Percentiles rank a stretch among this genome's conserved stretches.
These are phyloP conservation scores for Polyporus tsugae DNA, from an alignment of 1,284 basidiomycete genomes.

Conservation along the genomic window DNA sequence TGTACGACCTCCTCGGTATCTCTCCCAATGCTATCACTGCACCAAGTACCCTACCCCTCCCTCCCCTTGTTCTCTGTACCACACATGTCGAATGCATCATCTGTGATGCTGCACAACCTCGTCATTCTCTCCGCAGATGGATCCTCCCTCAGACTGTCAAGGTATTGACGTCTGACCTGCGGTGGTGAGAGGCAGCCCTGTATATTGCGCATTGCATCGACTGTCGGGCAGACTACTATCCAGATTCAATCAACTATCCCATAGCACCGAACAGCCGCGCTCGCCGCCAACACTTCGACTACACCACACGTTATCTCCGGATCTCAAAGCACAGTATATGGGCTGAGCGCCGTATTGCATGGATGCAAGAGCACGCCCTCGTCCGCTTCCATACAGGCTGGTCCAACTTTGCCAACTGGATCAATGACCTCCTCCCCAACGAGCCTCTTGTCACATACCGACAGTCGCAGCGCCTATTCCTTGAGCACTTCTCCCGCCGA, in stretches of 20 bases:
- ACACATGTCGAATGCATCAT: background rate
- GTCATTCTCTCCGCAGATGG: background rate
- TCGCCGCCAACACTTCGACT: background rate
- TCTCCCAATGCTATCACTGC: background rate
- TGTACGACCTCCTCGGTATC: background rate
- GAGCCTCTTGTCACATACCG: background rate
- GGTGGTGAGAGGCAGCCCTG: background rate
- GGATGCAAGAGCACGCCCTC: background rate
- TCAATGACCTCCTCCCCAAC: background rate
- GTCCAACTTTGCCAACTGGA: background rate
- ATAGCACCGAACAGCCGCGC: background rate
- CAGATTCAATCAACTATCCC: background rate
- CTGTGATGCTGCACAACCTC: background rate
- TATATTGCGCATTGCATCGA: background rate
- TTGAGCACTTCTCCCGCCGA: background rate
- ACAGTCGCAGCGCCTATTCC: background rate
- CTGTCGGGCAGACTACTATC: background rate
- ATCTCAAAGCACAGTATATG: background rate
- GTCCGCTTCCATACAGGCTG: background rate
- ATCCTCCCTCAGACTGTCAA: background rate
- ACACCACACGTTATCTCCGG: background rate
- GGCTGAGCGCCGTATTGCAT: background rate
- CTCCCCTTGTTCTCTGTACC: background rate
- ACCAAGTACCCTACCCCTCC: background rate
- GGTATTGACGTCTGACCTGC: background rate